Evolutionary conservation across 805 yeast species (phyloP), one percentile per base, ranked within the genome.

Genomic region (Candida xiaguanensis): DNA sequence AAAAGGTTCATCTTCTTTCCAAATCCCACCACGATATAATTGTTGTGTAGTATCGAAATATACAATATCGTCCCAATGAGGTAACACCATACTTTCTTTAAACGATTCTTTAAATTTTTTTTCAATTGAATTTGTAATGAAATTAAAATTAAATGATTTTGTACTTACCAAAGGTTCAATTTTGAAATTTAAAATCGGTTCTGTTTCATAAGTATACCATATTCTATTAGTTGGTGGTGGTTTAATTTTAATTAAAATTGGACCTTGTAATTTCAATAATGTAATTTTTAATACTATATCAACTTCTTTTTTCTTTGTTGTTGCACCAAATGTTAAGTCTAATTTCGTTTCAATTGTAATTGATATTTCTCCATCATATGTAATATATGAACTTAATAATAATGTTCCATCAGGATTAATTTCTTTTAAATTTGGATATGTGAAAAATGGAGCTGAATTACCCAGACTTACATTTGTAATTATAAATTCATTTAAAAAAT

Each of bases 151-250:
- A 48, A 93, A 64, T 48, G 86, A 85, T 40, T 95, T 73, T 4
- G 95, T 79, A 48, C 95, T 85, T 8, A 91, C 87, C n/a, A 87
- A 77, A 0, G 99, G 99, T 58, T 89, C 97, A 36, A 90, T 81
- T 25, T 75, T 78, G 43, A 91, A 56, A 40, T 80, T 83, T 54
- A 91, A 60, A 7, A 72, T 67, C 0, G 99, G 99, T 74, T 82
- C 86, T 8, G 74, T 61, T 45, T 79, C 85, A 58, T 89, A 93
- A 2, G 86, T 77, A 55, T 88, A 93, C 99, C 99, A 93, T 1
- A 93, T 52, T 52, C 99, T 74, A 38, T 79, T 80, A 1, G 95
- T 81, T 7, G 99, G 98, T 2, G 96, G 95, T 1, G 95, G 87
- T 55, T 93, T 93, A 24, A 91, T 55, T 29, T 75, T 65, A 15